Evolutionary conservation across 805 yeast genomes (phyloP), one percentile per base, ranked within the genome.

Genomic region (Candida corydali): DNA sequence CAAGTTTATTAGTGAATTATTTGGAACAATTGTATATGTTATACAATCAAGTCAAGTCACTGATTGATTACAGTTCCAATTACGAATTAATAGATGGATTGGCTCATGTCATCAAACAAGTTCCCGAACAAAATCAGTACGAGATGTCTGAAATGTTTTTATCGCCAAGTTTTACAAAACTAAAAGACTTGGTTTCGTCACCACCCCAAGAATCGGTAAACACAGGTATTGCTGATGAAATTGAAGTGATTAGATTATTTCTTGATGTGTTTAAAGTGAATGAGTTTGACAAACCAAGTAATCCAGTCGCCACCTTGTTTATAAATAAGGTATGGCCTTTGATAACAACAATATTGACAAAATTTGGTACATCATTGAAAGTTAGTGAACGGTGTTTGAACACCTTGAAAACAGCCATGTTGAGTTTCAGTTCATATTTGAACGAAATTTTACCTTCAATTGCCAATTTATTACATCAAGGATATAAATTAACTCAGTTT

Each of bases 21-120:
- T 64, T 87, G 46, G 86, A 79, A 37, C 95, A 87, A 55, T 68
- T 93, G 39, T 78, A 81, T 47, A 70, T 76, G 44, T 79, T 93
- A 42, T 91, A 87, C 59, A 74, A 75, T 35, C 65, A 64, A 36
- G 65, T 73, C 6, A 65, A 68, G 34, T 63, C 65, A 25, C 54
- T 66, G 19, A 62, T 88, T 26, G 95, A 85, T 50, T 56, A 75
- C 19, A 78, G 77, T 36, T 80, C 95, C 1, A 63, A 82, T 27
- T 78, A 78, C 52, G 95, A 89, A 53, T 74, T 89, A 33, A 79
- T 89, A 12, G 95, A 89, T 56, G 98, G 98, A 25, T 70, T 93
- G 41, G 89, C 94, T 4, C 86, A 87, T 45, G 83, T 93, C 29
- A 70, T 93, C 34, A 71, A 73, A 34, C 77, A 80, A 34, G 80